Evolutionary conservation across 176 grass and related monocot species (phyloP).

Genomic region (Lolium rigidum): DNA sequence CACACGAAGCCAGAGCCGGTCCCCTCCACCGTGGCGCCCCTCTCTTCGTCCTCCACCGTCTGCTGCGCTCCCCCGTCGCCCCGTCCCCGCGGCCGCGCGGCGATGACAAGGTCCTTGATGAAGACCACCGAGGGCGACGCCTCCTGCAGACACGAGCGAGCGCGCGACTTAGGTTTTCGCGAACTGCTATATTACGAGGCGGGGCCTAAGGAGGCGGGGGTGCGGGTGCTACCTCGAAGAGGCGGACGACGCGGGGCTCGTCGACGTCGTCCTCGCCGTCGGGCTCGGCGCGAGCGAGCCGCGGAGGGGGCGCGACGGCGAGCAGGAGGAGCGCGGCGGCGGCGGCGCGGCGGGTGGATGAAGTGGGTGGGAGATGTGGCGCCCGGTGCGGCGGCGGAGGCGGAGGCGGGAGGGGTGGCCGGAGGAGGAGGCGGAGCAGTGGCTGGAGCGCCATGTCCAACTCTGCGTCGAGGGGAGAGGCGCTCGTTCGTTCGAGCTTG

Average conservation of each 20-base stretch:
- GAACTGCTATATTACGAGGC: no score
- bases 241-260: conserved; percentile 49
- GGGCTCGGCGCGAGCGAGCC: conserved; percentile 28
- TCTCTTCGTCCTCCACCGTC: conserved; percentile 35
- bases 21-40: conserved; percentile 63
- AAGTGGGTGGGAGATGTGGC: neutral
- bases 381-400: neutral
- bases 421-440: conserved; percentile 41
- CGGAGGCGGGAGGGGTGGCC: neutral
- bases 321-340: conserved; percentile 34
- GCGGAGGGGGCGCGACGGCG: neutral
- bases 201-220: rapidly evolving
- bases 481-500: neutral
- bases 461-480: neutral
- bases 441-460: conserved; percentile 43
- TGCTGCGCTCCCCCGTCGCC: neutral
- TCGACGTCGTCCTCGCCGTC: conserved; percentile 47
- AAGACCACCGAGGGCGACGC: conserved; percentile 88
- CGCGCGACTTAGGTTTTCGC: neutral
- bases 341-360: conserved; percentile 25
- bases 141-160: conserved; percentile 44
- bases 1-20: conserved; percentile 84
- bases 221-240: conserved; percentile 41
- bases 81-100: conserved; percentile 8
- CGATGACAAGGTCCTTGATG: conserved; percentile 72